phyloP scores from a whole-genome alignment of 139 green algal genomes.

The Ettlia oleoabundans region DNA sequence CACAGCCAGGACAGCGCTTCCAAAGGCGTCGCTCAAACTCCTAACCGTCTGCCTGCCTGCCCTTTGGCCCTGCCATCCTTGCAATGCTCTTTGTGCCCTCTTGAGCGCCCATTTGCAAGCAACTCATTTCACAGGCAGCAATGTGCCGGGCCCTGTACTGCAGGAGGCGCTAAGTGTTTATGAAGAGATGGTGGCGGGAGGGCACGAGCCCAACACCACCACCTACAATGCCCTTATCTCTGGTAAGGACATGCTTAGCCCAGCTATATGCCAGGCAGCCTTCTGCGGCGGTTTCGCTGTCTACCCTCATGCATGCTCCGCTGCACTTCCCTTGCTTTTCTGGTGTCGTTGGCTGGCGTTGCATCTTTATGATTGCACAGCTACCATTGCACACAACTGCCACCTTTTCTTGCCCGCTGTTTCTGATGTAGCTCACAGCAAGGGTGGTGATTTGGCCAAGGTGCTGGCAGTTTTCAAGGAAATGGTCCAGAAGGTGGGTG shows the following conservation, averaged over 20 bases:
- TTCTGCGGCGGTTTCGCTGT: neutral
- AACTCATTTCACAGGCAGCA: no score
- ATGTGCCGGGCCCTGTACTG: no score
- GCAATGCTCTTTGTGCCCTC: neutral
- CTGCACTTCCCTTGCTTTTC: neutral
- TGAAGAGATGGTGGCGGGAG: conserved; percentile 54
- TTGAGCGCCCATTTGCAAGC: no score
- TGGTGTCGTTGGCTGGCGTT: no score
- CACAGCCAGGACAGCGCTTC: no score
- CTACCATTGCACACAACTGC: neutral
- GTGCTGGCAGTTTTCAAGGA: conserved; percentile 68
- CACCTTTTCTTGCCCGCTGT: neutral
- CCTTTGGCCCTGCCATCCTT: neutral
- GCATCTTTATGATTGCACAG: no score
- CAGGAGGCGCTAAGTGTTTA: conserved; percentile 52
- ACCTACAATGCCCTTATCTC: conserved; percentile 84
- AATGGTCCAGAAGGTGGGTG: conserved; percentile 65
- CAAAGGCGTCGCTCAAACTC: neutral
- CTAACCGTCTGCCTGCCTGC: no score
- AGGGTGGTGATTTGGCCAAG: conserved; percentile 53
- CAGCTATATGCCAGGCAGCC: neutral
- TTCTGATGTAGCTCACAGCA: conserved; percentile 59
- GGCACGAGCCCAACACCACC: conserved; percentile 74
- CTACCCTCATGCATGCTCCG: neutral
- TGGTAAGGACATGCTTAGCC: neutral